Percentiles rank a stretch among this genome's conserved stretches.
phyloP scores from a whole-genome alignment of 345 rosid species.

The Streptanthus diversifolius region DNA sequence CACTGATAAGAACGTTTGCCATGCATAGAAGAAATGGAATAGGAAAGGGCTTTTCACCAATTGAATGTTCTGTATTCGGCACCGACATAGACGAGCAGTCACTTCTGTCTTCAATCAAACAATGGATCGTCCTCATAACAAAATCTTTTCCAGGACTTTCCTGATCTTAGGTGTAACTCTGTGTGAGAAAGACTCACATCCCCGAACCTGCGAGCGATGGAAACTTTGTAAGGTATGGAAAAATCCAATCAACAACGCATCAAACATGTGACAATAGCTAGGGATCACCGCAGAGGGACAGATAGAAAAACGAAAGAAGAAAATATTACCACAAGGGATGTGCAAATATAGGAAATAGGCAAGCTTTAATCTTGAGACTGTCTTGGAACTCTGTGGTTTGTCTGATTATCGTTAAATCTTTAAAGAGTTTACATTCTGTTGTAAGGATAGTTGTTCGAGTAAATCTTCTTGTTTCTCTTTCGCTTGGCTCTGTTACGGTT shows the following conservation, averaged over 20 bases:
- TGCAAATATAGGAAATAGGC: slow-evolving; percentile 79
- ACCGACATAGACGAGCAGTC: slow-evolving; percentile 25
- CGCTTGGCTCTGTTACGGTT: no score
- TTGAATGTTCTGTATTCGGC: slow-evolving; percentile 25
- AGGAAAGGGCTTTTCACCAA: slow-evolving; percentile 30
- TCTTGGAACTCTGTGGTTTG: slow-evolving; percentile 41
- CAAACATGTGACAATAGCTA: slow-evolving; percentile 3
- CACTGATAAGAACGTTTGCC: slow-evolving; percentile 88
- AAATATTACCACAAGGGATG: slow-evolving; percentile 67
- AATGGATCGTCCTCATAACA: slow-evolving; percentile 55
- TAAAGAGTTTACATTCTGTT: no score
- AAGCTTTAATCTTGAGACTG: slow-evolving; percentile 61
- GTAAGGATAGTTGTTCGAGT: no score
- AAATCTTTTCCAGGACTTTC: slow-evolving; percentile 48
- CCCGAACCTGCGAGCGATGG: slow-evolving; percentile 50
- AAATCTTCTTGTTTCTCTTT: no score
- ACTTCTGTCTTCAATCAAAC: slow-evolving; percentile 42
- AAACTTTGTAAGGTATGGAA: slow-evolving; percentile 22
- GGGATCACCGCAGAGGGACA: background rate
- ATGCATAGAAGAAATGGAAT: slow-evolving; percentile 68
- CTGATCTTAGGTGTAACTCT: slow-evolving; percentile 48
- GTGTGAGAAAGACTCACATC: slow-evolving; percentile 50
- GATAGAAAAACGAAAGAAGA: slow-evolving; percentile 13
- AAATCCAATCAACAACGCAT: slow-evolving; percentile 9
- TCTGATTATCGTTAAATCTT: no score